These are phyloP conservation scores for Conoideocrella luteorostrata DNA, from an alignment of 2,329 filamentous ascomycete species.

Conservation along the genomic window DNA sequence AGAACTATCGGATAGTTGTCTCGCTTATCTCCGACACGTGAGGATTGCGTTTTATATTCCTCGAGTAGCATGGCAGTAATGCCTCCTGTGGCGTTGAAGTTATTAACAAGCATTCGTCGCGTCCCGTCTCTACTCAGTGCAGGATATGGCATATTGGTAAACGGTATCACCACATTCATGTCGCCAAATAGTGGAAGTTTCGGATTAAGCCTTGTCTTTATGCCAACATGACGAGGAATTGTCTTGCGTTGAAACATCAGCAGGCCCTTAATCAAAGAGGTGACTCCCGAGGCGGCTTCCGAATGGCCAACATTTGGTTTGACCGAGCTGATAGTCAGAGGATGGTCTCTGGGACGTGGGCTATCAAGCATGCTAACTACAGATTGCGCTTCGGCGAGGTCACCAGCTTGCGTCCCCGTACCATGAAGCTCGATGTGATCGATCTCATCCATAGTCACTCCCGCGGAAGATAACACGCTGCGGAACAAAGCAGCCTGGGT, in stretches of 20 bases:
- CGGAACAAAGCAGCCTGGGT: slow-evolving; percentile 67
- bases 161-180: slow-evolving; percentile 11
- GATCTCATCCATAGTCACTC: slow-evolving; percentile 67
- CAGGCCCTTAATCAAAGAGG: slow-evolving; percentile 23
- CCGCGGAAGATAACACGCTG: slow-evolving; percentile 62
- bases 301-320: slow-evolving; percentile 60
- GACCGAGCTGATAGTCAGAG: slow-evolving; percentile 27
- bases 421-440: slow-evolving; percentile 86
- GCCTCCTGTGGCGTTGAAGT: slow-evolving; percentile 28
- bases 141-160: slow-evolving; percentile 24
- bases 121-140: slow-evolving; percentile 18
- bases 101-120: slow-evolving; percentile 25
- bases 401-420: slow-evolving; percentile 79
- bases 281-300: slow-evolving; percentile 31
- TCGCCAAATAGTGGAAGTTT: slow-evolving; percentile 16
- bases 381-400: slow-evolving; percentile 73
- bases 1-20: neutral
- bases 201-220: slow-evolving; percentile 19
- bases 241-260: slow-evolving; percentile 21
- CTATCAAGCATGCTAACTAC: slow-evolving; percentile 61
- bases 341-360: neutral
- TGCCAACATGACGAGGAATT: slow-evolving; percentile 19
- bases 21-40: neutral
- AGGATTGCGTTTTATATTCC: neutral
- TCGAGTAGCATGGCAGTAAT: slow-evolving; percentile 19